Evolutionary conservation across 129 eudicot genomes (phyloP).

Genomic region (Chrysanthemum makinoi): DNA sequence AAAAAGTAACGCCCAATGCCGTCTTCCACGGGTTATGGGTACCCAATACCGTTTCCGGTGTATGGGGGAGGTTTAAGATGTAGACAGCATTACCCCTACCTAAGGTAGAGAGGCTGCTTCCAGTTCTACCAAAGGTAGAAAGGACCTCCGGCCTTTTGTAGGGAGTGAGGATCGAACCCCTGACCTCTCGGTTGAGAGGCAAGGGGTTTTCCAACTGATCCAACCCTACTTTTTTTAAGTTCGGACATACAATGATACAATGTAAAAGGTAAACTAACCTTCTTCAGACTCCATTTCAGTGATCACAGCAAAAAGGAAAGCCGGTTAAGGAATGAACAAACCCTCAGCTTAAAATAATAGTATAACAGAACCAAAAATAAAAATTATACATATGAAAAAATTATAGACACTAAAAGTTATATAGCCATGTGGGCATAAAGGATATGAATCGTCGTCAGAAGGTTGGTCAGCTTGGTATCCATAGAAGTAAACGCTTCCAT

Average conservation of each 20-base stretch:
- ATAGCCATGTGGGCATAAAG: slow-evolving; percentile 24
- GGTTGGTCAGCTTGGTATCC: slow-evolving; percentile 72
- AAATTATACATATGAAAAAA: background rate
- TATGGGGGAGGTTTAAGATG: too few relatives aligned
- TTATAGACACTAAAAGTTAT: background rate
- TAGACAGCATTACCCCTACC: too few relatives aligned
- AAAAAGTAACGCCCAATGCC: too few relatives aligned
- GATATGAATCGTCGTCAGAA: slow-evolving; percentile 63
- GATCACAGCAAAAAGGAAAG: slow-evolving; percentile 20
- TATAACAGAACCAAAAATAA: background rate
- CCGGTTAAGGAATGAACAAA: slow-evolving; percentile 46
- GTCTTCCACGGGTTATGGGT: too few relatives aligned
- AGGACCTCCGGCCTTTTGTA: too few relatives aligned
- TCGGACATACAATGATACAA: background rate
- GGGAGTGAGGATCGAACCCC: too few relatives aligned
- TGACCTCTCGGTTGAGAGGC: too few relatives aligned
- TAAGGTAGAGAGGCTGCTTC: too few relatives aligned
- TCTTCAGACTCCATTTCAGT: slow-evolving; percentile 36
- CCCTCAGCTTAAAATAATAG: background rate
- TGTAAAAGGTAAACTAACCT: slow-evolving; percentile 27
- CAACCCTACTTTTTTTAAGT: too few relatives aligned
- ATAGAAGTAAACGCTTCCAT: slow-evolving; percentile 67
- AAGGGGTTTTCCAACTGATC: too few relatives aligned
- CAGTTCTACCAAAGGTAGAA: too few relatives aligned
- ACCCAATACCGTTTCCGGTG: too few relatives aligned